These are phyloP conservation scores for Hemerocallis citrina DNA, from an alignment of 106 monocot genomes.

Conservation along the genomic window DNA sequence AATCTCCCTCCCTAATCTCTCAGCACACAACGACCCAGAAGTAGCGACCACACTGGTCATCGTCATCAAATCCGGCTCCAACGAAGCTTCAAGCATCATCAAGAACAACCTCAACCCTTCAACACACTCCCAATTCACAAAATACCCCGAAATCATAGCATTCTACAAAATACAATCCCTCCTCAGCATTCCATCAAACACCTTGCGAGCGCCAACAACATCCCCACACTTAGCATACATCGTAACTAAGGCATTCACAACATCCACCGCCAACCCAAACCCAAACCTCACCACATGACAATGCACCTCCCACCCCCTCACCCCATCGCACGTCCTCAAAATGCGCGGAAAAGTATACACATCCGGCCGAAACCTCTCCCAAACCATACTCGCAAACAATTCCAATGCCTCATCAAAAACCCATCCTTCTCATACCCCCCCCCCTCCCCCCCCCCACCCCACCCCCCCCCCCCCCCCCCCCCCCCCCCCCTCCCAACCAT, in stretches of 20 bases:
- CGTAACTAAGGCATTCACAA: conserved; percentile 67
- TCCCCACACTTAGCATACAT: conserved; percentile 85
- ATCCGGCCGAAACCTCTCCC: conserved; percentile 58
- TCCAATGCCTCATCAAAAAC: conserved; percentile 64
- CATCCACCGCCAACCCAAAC: conserved; percentile 40
- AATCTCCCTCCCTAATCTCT: conserved; percentile 32
- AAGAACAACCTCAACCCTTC: conserved; percentile 54
- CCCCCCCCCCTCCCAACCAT: no score
- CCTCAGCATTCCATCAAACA: conserved; percentile 55
- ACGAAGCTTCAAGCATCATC: conserved; percentile 35
- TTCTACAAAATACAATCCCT: conserved; percentile 78
- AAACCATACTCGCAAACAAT: conserved; percentile 58
- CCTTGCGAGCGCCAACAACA: conserved; percentile 20
- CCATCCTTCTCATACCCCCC: conserved; percentile 66
- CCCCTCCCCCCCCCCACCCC: no score
- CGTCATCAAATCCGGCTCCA: conserved; percentile 78
- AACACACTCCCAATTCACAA: conserved; percentile 48
- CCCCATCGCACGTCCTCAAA: conserved; percentile 55
- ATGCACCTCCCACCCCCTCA: conserved; percentile 66
- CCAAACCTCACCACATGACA: conserved; percentile 67
- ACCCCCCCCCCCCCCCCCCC: no score
- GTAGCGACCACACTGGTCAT: conserved; percentile 69
- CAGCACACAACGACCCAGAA: conserved; percentile 20
- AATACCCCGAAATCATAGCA: conserved; percentile 84
- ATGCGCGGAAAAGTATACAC: conserved; percentile 80